Evolutionary conservation across 768 basidiomycete species (phyloP).

Genomic region (Plicaturopsis crispa): DNA sequence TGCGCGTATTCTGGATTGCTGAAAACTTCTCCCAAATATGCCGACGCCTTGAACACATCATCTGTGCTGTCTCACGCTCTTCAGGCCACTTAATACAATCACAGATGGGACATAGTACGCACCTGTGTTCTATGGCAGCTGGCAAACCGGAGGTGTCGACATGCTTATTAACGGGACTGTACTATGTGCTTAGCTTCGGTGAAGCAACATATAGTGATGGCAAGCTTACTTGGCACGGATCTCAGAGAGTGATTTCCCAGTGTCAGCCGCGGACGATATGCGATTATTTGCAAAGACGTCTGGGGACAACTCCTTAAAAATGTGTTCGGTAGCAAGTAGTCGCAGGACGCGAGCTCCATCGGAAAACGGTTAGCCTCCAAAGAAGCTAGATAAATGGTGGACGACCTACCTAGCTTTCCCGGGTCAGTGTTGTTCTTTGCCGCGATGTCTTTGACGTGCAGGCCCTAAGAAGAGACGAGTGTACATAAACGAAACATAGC

Average conservation of each 20-base stretch:
- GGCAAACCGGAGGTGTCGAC: constrained; percentile 10
- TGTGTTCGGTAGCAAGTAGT: constrained; percentile 19
- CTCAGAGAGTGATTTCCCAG: background rate
- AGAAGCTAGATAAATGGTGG: background rate
- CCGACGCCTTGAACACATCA: constrained; percentile 70
- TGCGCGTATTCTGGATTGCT: constrained; percentile 7
- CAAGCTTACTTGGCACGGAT: background rate
- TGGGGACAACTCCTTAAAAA: constrained; percentile 20
- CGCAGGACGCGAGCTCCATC: constrained; percentile 17
- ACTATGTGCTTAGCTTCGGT: background rate
- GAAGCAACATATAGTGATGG: background rate
- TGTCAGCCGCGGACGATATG: constrained; percentile 6
- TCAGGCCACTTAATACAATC: background rate
- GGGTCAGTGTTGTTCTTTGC: constrained; percentile 13
- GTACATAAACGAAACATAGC: background rate
- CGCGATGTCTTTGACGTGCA: constrained; percentile 23
- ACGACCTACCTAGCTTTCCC: constrained; percentile 15
- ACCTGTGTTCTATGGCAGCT: constrained; percentile 13
- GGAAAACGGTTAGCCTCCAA: background rate
- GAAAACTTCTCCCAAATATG: constrained; percentile 62
- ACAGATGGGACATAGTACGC: background rate
- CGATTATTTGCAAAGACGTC: constrained; percentile 22
- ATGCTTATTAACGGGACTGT: constrained; percentile 5
- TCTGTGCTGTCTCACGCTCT: constrained; percentile 45
- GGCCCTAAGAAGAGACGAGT: constrained; percentile 12